These are phyloP conservation scores for Aspergillus egyptiacus DNA, from an alignment of 495 filamentous ascomycete genomes.

Conservation along the genomic window DNA sequence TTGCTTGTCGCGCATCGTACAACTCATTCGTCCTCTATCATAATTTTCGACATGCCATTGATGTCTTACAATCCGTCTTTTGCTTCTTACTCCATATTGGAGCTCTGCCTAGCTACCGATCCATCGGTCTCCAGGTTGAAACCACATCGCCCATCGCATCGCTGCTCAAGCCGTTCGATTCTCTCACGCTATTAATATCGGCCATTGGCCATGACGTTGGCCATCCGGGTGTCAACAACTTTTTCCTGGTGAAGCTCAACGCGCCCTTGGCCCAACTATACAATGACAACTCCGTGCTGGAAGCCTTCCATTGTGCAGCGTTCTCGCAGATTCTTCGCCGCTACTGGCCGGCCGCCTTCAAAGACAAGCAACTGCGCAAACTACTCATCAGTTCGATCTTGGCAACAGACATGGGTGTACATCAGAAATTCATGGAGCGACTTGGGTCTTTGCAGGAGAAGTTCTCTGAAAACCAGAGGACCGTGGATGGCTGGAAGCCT, in stretches of 20 bases:
- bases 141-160: conserved; percentile 57
- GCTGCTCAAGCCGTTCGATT: conserved; percentile 76
- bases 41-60: conserved; percentile 95
- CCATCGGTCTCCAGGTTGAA: conserved; percentile 19
- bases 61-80: conserved; percentile 92
- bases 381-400: conserved; percentile 93
- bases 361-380: conserved; percentile 67
- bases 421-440: conserved; percentile 92
- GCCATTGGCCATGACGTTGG: conserved; percentile 97
- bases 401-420: conserved; percentile 93
- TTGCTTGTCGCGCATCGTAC: conserved; percentile 81
- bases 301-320: conserved; percentile 96
- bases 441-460: conserved; percentile 71
- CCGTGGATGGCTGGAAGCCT: conserved; percentile 61
- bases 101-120: conserved; percentile 60
- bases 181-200: conserved; percentile 81
- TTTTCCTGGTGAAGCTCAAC: conserved; percentile 87
- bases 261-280: conserved; percentile 95
- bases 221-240: conserved; percentile 97
- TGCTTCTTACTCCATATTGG: conserved; percentile 83
- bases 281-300: conserved; percentile 93
- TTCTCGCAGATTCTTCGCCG: conserved; percentile 93
- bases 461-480: conserved; percentile 54
- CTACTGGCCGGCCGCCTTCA: conserved; percentile 80
- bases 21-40: conserved; percentile 97